phyloP scores from a whole-genome alignment of 148 eudicot genomes.

The Rhododendron kiyosumense region DNA sequence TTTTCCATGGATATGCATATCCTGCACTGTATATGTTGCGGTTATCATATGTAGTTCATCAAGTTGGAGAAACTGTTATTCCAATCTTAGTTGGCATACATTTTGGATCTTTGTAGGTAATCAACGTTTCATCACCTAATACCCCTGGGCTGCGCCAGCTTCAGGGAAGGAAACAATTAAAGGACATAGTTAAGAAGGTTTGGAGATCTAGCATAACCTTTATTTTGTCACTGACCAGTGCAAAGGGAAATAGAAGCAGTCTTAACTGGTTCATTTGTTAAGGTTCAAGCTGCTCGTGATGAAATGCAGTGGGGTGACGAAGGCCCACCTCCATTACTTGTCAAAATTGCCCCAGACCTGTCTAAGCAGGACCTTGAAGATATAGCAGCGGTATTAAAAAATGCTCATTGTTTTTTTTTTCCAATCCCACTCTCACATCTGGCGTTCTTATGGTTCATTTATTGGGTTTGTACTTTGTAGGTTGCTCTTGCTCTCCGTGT shows the following conservation, averaged over 20 bases:
- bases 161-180: conserved; percentile 95
- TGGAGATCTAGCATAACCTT: neutral
- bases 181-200: conserved; percentile 98
- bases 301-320: conserved; percentile 99
- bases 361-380: conserved; percentile 98
- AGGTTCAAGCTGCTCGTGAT: conserved; percentile 99
- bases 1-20: neutral
- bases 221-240: neutral
- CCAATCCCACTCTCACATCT: neutral
- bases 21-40: neutral
- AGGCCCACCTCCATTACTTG: conserved; percentile 96
- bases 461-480: conserved; percentile 51
- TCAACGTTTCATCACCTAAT: conserved; percentile 96
- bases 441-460: conserved; percentile 20
- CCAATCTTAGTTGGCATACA: neutral
- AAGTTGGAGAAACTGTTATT: neutral
- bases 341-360: conserved; percentile 98
- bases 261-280: conserved; percentile 7
- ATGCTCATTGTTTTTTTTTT: conserved; percentile 5
- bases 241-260: neutral
- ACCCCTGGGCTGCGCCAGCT: conserved; percentile 98
- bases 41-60: neutral
- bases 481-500: conserved; percentile 93
- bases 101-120: conserved; percentile 42
- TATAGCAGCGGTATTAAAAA: conserved; percentile 74